Evolutionary conservation across 306 rosid genomes (phyloP), one percentile per base, ranked within the genome.

Genomic region (Medicago lupulina): DNA sequence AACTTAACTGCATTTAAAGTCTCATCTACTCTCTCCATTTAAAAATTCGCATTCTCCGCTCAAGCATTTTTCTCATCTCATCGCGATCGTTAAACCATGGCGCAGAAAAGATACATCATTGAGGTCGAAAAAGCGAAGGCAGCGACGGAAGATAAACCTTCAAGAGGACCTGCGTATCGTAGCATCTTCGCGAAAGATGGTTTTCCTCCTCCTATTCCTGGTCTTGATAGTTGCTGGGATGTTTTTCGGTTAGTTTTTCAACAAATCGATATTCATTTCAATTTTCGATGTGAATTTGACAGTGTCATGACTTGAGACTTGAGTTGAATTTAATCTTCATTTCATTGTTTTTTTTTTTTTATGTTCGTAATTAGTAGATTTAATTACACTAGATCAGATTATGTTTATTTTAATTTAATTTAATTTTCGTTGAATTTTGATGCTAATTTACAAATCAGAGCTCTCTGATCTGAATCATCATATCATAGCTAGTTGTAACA

Each of bases 191-290:
- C 98, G 2, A 92, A 90, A 73, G 87, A 92, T 79, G 97, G 97
- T 9, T 92, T 88, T 50, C 97, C 98, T 9, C 25, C 90, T 47
- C 90, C 96, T 15, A 61, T 86, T 59, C 46, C 49, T 2, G 97
- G 97, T 57, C 80, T 95, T 78, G 82, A 90, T n/a, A 40, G 81
- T 69, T 95, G 98, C 88, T 95, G 98, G 98, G 98, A 95, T 63
- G 85, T 95, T 51, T 95, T 95, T 66, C 87, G 96, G 98, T 94
- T 60, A 66, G 79, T 38, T 3, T 41, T 0, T 54, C 59, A 54
- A 54, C 67, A 8, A 6, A 23, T 25, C 67, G 12, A 6, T 2
- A 40, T 16, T 81, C 49, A 38, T 49, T 81, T 76, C 55, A 5
- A 18, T 16, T 67, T 21, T 21, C 23, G 38, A 16, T 67, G 16